Conservation (phyloP, 192 early-diverging fungal species). For the Umbelopsis ramanniana region DNA sequence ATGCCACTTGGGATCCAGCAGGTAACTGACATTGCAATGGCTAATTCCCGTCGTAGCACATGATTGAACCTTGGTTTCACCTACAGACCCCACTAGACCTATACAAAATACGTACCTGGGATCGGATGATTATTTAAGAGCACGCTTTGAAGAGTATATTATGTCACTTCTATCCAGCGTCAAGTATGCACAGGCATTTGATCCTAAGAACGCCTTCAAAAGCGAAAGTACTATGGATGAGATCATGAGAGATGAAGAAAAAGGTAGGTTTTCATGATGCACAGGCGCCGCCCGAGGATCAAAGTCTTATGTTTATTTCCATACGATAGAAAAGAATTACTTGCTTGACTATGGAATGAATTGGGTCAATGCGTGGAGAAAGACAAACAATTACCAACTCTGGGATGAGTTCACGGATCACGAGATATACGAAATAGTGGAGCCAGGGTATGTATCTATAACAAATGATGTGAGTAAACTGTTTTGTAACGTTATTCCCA, state of each 20-base stretch:
- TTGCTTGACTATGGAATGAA: conserved; percentile 64
- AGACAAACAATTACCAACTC: conserved; percentile 66
- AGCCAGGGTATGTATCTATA: conserved; percentile 45
- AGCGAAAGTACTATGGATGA: conserved; percentile 26
- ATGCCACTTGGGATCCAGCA: conserved; percentile 58
- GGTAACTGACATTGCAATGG: conserved; percentile 31
- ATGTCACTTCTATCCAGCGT: conserved; percentile 68
- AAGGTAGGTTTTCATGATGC: conserved; percentile 29
- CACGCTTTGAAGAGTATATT: conserved; percentile 77
- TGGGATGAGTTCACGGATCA: conserved; percentile 67
- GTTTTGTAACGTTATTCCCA: not conserved
- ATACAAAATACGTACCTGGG: conserved; percentile 72
- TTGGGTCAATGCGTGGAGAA: conserved; percentile 70
- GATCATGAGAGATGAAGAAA: conserved; percentile 37
- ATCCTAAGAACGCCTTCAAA: conserved; percentile 24
- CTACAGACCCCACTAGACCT: conserved; percentile 36
- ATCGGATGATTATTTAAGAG: conserved; percentile 78
- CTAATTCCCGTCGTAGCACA: too few species aligned
- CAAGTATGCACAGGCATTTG: conserved; percentile 55
- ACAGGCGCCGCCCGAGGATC: not conserved
- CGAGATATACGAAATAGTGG: conserved; percentile 62
- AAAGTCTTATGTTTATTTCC: not conserved
- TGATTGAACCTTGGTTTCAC: not conserved
- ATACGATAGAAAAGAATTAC: conserved; percentile 53
- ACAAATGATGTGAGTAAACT: not conserved